Base-by-base conservation (phyloP, 768 basidiomycete genomes). In the Cubamyces lactineus region DNA sequence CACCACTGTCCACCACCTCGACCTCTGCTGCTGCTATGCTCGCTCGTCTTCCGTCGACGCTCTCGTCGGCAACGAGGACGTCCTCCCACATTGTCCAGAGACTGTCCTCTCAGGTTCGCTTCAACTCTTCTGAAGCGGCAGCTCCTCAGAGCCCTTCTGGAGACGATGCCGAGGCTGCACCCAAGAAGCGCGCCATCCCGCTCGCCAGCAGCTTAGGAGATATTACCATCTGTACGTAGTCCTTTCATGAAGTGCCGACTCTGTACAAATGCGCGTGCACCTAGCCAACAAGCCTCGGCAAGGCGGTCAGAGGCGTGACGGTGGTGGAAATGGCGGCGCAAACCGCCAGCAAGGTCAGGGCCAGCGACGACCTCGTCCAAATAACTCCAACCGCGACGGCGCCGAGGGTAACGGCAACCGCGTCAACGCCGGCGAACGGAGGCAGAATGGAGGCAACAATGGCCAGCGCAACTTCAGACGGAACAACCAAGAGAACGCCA, bases 151-250 rank as follows among this genome's bases (percentile, higher is more conserved):
- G 17, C 23, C 17, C 54, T 40, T 41, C 28, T 16, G 19, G 53
- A 59, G 50, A 40, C 19, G 28, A 23, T n/a, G 23, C 26, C 16
- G 16, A 51, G 21, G 57, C 48, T 2, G 30, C 58, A 23, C 62
- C 55, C n/a, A 65, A 61, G 53, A 65, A 61, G 51, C 62, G 67
- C 2, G 49, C 60, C 3, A 51, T 65, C 15, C 67, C 67, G 6
- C 15, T 56, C 7, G 66, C 66, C 13, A 58, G 61, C 46, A 58
- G 41, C 43, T 61, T 69, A 45, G 72, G 69, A 23, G 68, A 69
- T 53, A 66, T 73, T 30, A 19, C 28, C 21, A 69, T 69, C 42
- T 59, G 72, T 73, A 57, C 34, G 72, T 42, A 2, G 2, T 13
- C n/a, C 1, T 3, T 5, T 4, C 40, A 15, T n/a, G 23, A 16